These are phyloP conservation scores for Ephemerocybe angulata DNA, from an alignment of 768 basidiomycete species.

Conservation along the genomic window DNA sequence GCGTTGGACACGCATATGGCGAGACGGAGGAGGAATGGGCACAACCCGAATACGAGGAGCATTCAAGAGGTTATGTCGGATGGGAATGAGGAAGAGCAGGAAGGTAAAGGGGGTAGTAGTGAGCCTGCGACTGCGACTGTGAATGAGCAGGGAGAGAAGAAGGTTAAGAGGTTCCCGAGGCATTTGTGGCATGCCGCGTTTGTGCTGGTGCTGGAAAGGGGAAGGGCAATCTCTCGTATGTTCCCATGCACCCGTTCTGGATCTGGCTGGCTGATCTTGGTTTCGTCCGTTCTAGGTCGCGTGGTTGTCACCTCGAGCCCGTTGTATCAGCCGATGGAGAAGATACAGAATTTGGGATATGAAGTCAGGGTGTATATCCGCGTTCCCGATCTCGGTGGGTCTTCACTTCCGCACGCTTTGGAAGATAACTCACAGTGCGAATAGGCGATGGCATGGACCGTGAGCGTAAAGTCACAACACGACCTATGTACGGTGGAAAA, in stretches of 20 bases:
- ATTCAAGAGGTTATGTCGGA: constrained; percentile 1
- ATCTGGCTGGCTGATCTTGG: not conserved
- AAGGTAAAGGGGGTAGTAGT: constrained; percentile 9
- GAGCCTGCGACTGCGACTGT: too few relatives aligned
- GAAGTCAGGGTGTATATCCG: constrained; percentile 66
- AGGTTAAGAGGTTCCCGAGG: constrained; percentile 19
- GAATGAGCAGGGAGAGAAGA: constrained; percentile 14
- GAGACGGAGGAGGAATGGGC: not conserved
- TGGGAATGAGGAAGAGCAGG: constrained; percentile 14
- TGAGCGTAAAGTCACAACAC: constrained; percentile 27
- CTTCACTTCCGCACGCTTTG: not conserved
- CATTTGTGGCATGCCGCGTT: constrained; percentile 78
- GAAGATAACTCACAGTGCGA: not conserved
- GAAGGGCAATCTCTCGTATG: constrained; percentile 63
- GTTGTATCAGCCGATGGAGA: constrained; percentile 76
- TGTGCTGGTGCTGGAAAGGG: constrained; percentile 76
- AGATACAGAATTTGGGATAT: constrained; percentile 69
- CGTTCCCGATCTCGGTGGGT: constrained; percentile 59
- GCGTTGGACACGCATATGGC: constrained; percentile 14
- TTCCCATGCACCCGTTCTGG: constrained; percentile 4
- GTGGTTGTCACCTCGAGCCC: constrained; percentile 81
- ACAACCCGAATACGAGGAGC: not conserved
- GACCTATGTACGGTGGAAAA: not conserved
- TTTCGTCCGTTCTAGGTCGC: constrained; percentile 33
- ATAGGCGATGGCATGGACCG: constrained; percentile 57